Evolutionary conservation across 1,139 yeast species (phyloP).

Genomic region (Lizanozyma gosingica): DNA sequence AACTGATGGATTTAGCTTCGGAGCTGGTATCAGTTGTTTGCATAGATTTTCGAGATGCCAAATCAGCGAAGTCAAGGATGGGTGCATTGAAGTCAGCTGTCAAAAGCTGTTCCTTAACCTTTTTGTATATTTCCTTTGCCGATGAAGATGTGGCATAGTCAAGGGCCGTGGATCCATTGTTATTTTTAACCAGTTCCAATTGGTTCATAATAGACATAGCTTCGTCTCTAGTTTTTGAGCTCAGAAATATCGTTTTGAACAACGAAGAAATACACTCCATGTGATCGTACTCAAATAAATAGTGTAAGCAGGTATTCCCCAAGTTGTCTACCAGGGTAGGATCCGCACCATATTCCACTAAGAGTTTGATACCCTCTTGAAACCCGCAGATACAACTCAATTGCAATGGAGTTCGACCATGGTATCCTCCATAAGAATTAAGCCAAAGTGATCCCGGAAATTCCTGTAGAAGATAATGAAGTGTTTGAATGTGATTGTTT

Average conservation of each 20-base stretch:
- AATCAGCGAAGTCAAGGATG: not conserved
- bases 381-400: slow-evolving; percentile 61
- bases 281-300: slow-evolving; percentile 73
- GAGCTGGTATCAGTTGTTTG: not conserved
- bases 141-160: slow-evolving; percentile 23
- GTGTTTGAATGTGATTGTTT: slow-evolving; percentile 64
- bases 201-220: slow-evolving; percentile 10
- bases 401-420: slow-evolving; percentile 64
- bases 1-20: not conserved
- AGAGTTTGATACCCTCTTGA: slow-evolving; percentile 58
- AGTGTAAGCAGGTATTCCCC: slow-evolving; percentile 74
- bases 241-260: not conserved
- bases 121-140: slow-evolving; percentile 15
- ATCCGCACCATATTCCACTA: slow-evolving; percentile 78
- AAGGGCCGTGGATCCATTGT: slow-evolving; percentile 26
- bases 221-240: slow-evolving; percentile 1
- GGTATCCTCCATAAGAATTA: slow-evolving; percentile 38
- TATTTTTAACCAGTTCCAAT: slow-evolving; percentile 19
- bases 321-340: slow-evolving; percentile 47
- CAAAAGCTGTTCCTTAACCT: slow-evolving; percentile 10
- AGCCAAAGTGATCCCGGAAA: slow-evolving; percentile 63
- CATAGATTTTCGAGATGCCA: not conserved
- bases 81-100: not conserved
- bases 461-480: slow-evolving; percentile 74
- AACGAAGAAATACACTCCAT: slow-evolving; percentile 38